Base-by-base conservation (phyloP, 305 asterid species). In the Fraxinus sp. region DNA sequence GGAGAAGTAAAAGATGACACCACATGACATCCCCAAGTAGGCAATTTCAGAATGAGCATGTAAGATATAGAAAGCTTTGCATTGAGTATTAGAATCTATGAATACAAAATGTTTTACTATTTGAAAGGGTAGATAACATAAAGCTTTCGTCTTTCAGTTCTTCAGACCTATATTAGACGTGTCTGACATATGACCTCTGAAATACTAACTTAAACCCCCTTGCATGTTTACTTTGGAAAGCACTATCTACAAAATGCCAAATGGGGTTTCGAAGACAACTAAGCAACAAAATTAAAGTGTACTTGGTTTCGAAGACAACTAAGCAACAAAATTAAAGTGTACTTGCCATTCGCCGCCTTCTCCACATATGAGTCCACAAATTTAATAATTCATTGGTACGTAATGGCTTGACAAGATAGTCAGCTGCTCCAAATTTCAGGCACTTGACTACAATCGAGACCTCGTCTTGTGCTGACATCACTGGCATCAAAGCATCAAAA, bases 301-400 rank as follows among this genome's bases (percentile, higher is more conserved):
- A 84, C 83, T 49, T 93, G 83, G 57, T 52, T 28, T 66, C 74
- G 59, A 28, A 75, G 75, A 68, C 62, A 78, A 86, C 20, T 55
- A 77, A 24, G 20, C 81, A 4, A 59, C n/a, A 66, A 78, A 82
- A 46, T 64, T 26, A 55, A 46, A 80, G 77, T 70, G 77, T 30
- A 84, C 83, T 49, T 93, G 83, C 99, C 92, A 90, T 92, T 86
- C 93, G 87, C 88, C 98, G 83, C 84, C 98, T 89, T 88, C 99
- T 94, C 99, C 99, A 96, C 97, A 96, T 90, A 89, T 93, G 97
- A 79, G 97, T 96, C 99, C 99, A 96, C 92, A 96, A 88, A 90
- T 93, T 96, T 91, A 95, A 87, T 57, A 96, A 90, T 87, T 96
- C 99, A 89, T 92, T 96, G 35, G 95, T 89, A 70, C 98, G 98